These are phyloP conservation scores for Penicillium herquei DNA, from an alignment of 495 filamentous ascomycete species.

Conservation along the genomic window DNA sequence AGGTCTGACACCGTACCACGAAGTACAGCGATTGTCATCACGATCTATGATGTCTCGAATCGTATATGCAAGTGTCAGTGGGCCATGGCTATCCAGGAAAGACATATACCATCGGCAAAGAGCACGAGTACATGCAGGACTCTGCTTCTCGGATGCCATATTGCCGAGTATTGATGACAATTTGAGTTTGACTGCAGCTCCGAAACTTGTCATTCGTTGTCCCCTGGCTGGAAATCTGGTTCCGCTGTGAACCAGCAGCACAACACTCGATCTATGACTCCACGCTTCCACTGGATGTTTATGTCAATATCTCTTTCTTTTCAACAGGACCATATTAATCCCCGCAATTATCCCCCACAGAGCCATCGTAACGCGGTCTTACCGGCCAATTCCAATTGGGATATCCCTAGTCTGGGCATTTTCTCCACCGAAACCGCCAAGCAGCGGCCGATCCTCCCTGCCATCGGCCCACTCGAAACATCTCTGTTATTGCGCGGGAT, in stretches of 20 bases:
- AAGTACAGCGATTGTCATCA: no score
- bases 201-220: conserved; percentile 9
- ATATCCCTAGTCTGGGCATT: conserved; percentile 9
- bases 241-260: background rate
- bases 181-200: conserved; percentile 4
- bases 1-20: no score
- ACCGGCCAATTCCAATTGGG: background rate
- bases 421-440: conserved; percentile 17
- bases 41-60: no score
- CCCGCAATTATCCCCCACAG: background rate
- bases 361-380: background rate
- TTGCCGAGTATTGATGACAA: no score
- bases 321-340: background rate
- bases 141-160: no score
- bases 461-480: conserved; percentile 1
- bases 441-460: conserved; percentile 7
- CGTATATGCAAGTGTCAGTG: no score
- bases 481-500: conserved; percentile 9
- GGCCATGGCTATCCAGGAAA: no score
- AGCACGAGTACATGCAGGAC: no score
- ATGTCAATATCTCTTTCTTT: no score
- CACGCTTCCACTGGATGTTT: no score
- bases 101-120: no score
- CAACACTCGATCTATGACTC: background rate
- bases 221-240: conserved; percentile 5